Evolutionary conservation across 2,329 filamentous ascomycete genomes (phyloP).

Genomic region (Exophiala aquamarina): DNA sequence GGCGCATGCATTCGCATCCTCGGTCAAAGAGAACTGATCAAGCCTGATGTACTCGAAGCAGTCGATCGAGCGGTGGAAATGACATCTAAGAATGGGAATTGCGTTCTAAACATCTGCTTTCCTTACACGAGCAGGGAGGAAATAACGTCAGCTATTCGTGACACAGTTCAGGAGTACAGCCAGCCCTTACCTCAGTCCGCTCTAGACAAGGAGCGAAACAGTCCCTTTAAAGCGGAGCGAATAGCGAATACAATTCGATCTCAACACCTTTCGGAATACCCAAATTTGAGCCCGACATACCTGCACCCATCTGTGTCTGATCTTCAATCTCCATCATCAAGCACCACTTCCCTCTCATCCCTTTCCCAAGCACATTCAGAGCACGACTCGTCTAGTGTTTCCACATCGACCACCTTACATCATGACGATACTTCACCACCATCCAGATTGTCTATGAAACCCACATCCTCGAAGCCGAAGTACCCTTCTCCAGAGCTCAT

Average conservation of each 20-base stretch:
- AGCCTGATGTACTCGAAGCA: constrained; percentile 82
- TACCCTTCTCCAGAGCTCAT: constrained; percentile 84
- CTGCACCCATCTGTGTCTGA: constrained; percentile 34
- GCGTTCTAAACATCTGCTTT: constrained; percentile 90
- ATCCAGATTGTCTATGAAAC: background rate
- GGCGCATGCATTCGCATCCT: constrained; percentile 83
- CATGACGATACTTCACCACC: constrained; percentile 8
- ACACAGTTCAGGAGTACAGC: constrained; percentile 84
- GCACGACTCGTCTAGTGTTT: constrained; percentile 12
- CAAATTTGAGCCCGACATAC: constrained; percentile 32
- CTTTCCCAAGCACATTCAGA: constrained; percentile 19
- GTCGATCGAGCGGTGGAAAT: constrained; percentile 83
- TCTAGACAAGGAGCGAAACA: constrained; percentile 48
- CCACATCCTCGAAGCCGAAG: constrained; percentile 33
- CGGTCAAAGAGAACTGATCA: constrained; percentile 79
- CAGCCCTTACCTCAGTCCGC: constrained; percentile 61
- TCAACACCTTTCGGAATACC: constrained; percentile 55
- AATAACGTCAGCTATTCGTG: constrained; percentile 84
- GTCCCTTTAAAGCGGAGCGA: constrained; percentile 81
- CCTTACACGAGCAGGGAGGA: constrained; percentile 96
- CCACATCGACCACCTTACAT: constrained; percentile 8
- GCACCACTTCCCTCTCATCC: constrained; percentile 26
- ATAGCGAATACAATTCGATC: constrained; percentile 84
- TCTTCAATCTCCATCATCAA: constrained; percentile 22
- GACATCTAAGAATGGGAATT: constrained; percentile 81